Base-by-base conservation (phyloP, 208 protist species). In the Zelonia costaricensis region DNA sequence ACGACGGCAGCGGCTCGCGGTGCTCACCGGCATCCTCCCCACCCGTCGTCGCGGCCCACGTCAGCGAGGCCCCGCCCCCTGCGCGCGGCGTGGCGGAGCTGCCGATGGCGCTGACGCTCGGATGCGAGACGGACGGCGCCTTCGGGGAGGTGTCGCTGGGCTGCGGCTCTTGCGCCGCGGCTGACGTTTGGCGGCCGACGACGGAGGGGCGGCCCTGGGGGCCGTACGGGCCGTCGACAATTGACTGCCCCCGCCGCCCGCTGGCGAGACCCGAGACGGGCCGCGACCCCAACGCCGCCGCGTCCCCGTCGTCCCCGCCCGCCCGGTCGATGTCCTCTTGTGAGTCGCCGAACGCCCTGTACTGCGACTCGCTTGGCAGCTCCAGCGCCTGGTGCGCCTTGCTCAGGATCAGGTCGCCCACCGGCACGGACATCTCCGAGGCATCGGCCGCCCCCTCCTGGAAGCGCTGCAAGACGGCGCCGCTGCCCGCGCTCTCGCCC, bases 321-420 rank as follows among this genome's bases (percentile, higher is more conserved):
- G 16, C 27, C 38, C 25, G 27, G n/a, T 18, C 31, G 20, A 35
- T 39, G 7, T 1, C 25, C n/a, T 61, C 40, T 20, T 23, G 6
- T 22, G 28, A 48, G 15, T 60, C 39, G 13, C 23, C n/a, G 39
- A 35, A 31, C 15, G 39, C 25, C 25, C 23, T 16, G 15, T 39
- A 27, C 20, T 22, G 31, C 20, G 35, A 9, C 25, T 61, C 54
- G 39, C 8, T 4, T n/a, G 25, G 16, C 15, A 73, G 36, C 25
- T 60, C 43, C 35, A 92, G 75, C 7, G 80, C 61, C 63, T 94
- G 80, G 52, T 69, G 78, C 1, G 84, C 88, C 35, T 80, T 77
- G 59, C 60, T 51, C 18, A 94, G 69, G 46, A 94, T 88, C 10
- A 74, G 23, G 43, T 94, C 88, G 4, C 82, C 88, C 2, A 88